A percentile compares a stretch with the other conserved stretches of the same genome.
Evolutionary conservation across 495 filamentous ascomycete genomes (phyloP).

Genomic region (Margaritispora aquatica): DNA sequence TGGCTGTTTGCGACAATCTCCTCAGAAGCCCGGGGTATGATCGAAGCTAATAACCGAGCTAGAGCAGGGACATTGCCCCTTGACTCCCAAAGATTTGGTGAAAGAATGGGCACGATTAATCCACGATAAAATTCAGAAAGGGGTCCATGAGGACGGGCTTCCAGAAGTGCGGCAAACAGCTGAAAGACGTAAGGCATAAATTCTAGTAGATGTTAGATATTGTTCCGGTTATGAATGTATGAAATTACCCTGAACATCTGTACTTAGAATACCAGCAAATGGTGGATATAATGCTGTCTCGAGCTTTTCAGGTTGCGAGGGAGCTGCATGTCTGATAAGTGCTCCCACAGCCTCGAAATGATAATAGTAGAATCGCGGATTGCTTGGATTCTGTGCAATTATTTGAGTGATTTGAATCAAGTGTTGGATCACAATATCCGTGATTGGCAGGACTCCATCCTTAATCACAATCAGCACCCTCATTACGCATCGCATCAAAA

Average conservation of each 20-base stretch:
- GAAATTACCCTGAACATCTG: conserved; percentile 67
- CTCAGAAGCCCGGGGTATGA: conserved; percentile 68
- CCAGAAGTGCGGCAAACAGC: conserved; percentile 81
- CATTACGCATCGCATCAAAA: conserved; percentile 98
- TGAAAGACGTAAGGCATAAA: conserved; percentile 97
- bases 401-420: conserved; percentile 80
- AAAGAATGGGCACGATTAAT: conserved; percentile 67
- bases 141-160: conserved; percentile 66
- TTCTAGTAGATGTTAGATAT: conserved; percentile 44
- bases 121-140: conserved; percentile 72
- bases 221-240: neutral
- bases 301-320: conserved; percentile 61
- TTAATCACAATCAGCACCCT: conserved; percentile 87
- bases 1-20: conserved; percentile 70
- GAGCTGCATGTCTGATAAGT: conserved; percentile 71
- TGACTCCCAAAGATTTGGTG: conserved; percentile 76
- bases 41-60: conserved; percentile 72
- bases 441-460: conserved; percentile 63
- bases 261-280: conserved; percentile 66
- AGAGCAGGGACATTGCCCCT: conserved; percentile 90
- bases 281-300: conserved; percentile 71
- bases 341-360: conserved; percentile 96
- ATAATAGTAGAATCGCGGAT: conserved; percentile 97
- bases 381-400: conserved; percentile 89
- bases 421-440: conserved; percentile 67